phyloP scores from a whole-genome alignment of 1,139 yeast species.

The Eremothecium sinecaudum region DNA sequence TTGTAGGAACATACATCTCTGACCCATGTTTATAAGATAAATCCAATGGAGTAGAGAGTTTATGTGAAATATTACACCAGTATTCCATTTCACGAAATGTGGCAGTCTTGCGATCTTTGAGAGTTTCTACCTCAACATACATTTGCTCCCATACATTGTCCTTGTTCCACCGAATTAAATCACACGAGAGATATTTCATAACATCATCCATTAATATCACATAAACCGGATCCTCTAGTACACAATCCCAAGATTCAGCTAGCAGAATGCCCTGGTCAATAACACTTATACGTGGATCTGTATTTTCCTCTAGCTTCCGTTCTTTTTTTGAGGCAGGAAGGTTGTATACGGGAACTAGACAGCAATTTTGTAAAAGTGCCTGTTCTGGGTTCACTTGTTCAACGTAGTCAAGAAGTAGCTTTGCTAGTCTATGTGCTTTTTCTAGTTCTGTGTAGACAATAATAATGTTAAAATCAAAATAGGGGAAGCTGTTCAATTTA shows the following conservation, averaged over 20 bases:
- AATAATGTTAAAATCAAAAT: constrained; percentile 26
- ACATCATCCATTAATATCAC: constrained; percentile 25
- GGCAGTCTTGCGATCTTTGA: constrained; percentile 3
- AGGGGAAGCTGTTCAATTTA: constrained; percentile 27
- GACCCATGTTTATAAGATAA: constrained; percentile 1
- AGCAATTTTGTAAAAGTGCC: constrained; percentile 19
- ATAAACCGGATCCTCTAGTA: constrained; percentile 26
- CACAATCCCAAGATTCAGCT: constrained; percentile 9
- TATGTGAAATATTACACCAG: constrained; percentile 19
- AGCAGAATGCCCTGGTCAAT: constrained; percentile 7
- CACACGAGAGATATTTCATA: constrained; percentile 22
- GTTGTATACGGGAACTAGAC: constrained; percentile 23
- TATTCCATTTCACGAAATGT: constrained; percentile 18
- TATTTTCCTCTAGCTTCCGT: not conserved
- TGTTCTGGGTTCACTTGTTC: constrained; percentile 14
- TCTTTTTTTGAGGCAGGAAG: constrained; percentile 1
- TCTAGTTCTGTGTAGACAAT: constrained; percentile 23
- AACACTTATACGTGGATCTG: constrained; percentile 2
- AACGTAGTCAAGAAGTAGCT: constrained; percentile 17
- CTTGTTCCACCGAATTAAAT: constrained; percentile 16
- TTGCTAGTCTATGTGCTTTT: constrained; percentile 15
- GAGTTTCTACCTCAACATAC: constrained; percentile 12
- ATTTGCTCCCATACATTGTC: constrained; percentile 21
- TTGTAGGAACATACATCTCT: constrained; percentile 22
- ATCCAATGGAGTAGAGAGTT: constrained; percentile 3